Evolutionary conservation across 1,284 basidiomycete species (phyloP).

Genomic region (Wallemia ichthyophaga): DNA sequence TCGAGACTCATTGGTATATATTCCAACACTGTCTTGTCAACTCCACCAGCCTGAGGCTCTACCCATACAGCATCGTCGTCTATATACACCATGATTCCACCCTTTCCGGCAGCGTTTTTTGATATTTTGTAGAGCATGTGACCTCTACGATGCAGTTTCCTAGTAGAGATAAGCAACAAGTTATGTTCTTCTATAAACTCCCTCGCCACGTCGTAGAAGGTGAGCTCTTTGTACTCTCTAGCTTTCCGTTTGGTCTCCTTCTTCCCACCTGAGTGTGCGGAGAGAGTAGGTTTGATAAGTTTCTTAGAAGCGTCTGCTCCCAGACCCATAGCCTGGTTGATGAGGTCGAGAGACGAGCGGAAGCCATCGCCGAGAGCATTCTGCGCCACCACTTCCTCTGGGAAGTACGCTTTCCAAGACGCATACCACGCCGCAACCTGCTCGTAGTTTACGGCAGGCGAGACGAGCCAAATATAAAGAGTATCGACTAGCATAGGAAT

Average conservation of each 20-base stretch:
- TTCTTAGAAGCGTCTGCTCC: slow-evolving; percentile 36
- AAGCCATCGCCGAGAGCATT: slow-evolving; percentile 45
- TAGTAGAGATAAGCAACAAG: slow-evolving; percentile 58
- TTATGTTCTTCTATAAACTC: slow-evolving; percentile 56
- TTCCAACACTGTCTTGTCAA: not conserved
- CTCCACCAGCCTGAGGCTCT: not conserved
- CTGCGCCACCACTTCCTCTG: slow-evolving; percentile 31
- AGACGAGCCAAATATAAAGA: slow-evolving; percentile 67
- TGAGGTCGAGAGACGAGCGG: slow-evolving; percentile 51
- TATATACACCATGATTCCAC: slow-evolving; percentile 54
- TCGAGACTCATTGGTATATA: not conserved
- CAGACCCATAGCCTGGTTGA: slow-evolving; percentile 67
- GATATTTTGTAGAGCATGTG: slow-evolving; percentile 66
- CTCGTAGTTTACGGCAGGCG: slow-evolving; percentile 47
- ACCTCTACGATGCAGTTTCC: slow-evolving; percentile 44
- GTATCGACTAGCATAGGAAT: slow-evolving; percentile 87
- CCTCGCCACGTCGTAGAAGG: slow-evolving; percentile 69
- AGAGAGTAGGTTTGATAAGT: slow-evolving; percentile 30
- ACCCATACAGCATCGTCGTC: slow-evolving; percentile 49
- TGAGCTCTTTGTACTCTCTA: slow-evolving; percentile 29
- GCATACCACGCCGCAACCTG: slow-evolving; percentile 73
- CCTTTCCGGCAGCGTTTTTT: slow-evolving; percentile 40
- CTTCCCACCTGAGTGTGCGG: slow-evolving; percentile 16
- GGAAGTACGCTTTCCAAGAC: slow-evolving; percentile 60
- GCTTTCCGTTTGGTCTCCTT: slow-evolving; percentile 14